A percentile compares a stretch with the other conserved stretches of the same genome.
Conservation (phyloP, 2,329 filamentous ascomycete species). For the Alternaria sp. region DNA sequence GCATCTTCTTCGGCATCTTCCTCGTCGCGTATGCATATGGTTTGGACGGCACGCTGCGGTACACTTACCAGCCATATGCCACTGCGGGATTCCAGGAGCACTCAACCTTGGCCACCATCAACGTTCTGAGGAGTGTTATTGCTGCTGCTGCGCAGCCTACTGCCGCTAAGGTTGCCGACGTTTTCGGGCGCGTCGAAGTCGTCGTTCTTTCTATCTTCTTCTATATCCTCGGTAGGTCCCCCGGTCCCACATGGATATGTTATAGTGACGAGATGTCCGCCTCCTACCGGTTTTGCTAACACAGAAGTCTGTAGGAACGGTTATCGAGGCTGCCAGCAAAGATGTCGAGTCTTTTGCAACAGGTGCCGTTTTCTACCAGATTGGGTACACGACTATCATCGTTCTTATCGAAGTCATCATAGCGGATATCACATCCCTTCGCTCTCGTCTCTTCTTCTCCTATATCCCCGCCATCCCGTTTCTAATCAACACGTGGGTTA, state of each 20-base stretch:
- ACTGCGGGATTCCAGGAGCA: constrained; percentile 62
- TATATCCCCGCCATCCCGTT: constrained; percentile 56
- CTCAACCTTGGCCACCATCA: constrained; percentile 63
- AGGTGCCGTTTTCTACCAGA: constrained; percentile 38
- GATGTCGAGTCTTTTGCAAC: constrained; percentile 63
- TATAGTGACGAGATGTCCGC: neutral
- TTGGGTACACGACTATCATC: constrained; percentile 68
- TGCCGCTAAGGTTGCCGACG: constrained; percentile 67
- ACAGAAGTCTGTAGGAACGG: constrained; percentile 46
- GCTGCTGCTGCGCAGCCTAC: constrained; percentile 64
- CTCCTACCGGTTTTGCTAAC: neutral
- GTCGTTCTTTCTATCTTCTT: constrained; percentile 64
- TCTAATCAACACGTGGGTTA: constrained; percentile 68
- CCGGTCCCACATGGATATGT: no score
- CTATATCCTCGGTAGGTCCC: constrained; percentile 55
- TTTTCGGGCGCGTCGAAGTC: constrained; percentile 69
- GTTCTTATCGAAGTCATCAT: constrained; percentile 71
- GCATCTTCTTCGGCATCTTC: constrained; percentile 69
- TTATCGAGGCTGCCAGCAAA: constrained; percentile 63
- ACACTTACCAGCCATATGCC: constrained; percentile 58
- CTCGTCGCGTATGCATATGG: constrained; percentile 71
- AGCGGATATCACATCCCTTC: constrained; percentile 69
- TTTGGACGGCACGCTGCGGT: constrained; percentile 61
- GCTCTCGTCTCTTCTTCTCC: constrained; percentile 69
- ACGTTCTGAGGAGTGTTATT: constrained; percentile 59